These are phyloP conservation scores for Pestalotiopsis fici DNA, from an alignment of 2,329 filamentous ascomycete genomes.

Conservation along the genomic window DNA sequence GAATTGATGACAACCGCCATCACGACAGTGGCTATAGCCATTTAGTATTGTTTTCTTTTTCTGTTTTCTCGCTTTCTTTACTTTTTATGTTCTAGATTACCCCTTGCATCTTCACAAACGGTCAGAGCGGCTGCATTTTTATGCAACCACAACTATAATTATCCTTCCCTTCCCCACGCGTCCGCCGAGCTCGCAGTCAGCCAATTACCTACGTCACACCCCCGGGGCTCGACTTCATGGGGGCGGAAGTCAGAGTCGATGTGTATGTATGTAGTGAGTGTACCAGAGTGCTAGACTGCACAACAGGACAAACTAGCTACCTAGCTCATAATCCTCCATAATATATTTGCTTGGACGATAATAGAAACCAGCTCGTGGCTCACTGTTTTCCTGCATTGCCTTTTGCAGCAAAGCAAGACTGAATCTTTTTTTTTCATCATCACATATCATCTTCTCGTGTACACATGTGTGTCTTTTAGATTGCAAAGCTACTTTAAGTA, in stretches of 20 bases:
- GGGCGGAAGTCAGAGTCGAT: neutral
- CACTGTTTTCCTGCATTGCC: too few species aligned
- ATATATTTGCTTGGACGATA: too few species aligned
- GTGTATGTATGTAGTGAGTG: neutral
- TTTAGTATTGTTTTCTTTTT: neutral
- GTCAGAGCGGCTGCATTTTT: neutral
- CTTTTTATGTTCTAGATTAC: neutral
- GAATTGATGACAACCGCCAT: neutral
- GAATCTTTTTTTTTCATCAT: too few species aligned
- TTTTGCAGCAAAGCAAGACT: too few species aligned
- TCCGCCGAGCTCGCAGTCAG: neutral
- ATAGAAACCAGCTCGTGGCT: too few species aligned
- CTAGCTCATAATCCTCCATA: too few species aligned
- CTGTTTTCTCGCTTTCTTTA: neutral
- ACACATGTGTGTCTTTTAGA: too few species aligned
- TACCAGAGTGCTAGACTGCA: too few species aligned
- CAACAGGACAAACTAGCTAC: too few species aligned
- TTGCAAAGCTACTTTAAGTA: too few species aligned
- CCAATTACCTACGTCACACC: neutral
- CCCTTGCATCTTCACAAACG: neutral
- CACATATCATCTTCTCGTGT: too few species aligned
- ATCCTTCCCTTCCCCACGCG: neutral
- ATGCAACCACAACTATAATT: neutral
- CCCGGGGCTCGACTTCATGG: neutral
- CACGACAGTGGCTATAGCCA: neutral